Conservation (phyloP, 306 rosid species). For the Carpinus viminea region DNA sequence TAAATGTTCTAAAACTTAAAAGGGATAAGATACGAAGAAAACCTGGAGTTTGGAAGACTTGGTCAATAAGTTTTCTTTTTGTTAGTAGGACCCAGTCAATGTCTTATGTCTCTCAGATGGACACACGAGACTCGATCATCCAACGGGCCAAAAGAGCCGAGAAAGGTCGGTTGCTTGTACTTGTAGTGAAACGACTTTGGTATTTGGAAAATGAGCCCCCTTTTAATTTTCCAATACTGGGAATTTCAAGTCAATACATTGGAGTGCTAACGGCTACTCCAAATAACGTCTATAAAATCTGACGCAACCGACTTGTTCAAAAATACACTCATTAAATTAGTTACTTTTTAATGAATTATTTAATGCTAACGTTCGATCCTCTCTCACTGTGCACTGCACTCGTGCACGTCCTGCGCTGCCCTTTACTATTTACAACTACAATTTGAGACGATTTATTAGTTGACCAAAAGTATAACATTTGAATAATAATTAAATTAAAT, state of each 20-base stretch:
- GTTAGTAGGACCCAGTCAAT: not conserved
- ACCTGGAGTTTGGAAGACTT: not conserved
- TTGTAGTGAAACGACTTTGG: not conserved
- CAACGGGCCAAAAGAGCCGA: not conserved
- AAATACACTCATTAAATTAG: not conserved
- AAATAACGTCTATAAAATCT: conserved; percentile 8
- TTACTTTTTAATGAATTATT: not conserved
- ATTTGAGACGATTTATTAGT: not conserved
- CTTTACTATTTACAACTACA: not conserved
- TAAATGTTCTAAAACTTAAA: too few species aligned
- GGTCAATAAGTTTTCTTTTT: not conserved
- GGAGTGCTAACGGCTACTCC: conserved; percentile 14
- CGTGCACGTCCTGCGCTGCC: not conserved
- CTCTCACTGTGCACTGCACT: not conserved
- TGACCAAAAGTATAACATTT: too few species aligned
- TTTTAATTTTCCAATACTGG: not conserved
- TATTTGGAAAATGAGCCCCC: not conserved
- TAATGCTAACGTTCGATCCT: not conserved
- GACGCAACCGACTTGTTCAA: not conserved
- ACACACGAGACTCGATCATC: not conserved
- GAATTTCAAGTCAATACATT: not conserved
- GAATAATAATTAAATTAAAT: too few species aligned
- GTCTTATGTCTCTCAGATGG: not conserved
- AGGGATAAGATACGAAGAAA: too few species aligned
- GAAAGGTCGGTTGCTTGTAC: not conserved